Base-by-base conservation (phyloP, 2,329 filamentous ascomycete species). In the Cladophialophora yegresii region DNA sequence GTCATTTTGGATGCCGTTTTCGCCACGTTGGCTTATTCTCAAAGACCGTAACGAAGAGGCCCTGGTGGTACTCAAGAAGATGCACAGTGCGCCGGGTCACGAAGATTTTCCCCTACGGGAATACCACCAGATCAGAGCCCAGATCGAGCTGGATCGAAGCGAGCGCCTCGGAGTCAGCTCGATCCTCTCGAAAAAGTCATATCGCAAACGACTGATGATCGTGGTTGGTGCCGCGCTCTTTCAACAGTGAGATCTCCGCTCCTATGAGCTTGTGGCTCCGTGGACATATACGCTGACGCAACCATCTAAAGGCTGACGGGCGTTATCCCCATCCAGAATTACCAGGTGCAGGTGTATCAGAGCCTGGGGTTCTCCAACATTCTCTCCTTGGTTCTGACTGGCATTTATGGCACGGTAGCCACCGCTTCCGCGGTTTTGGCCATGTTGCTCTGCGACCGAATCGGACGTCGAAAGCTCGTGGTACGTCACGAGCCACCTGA, bases 271-370 rank as follows among this genome's bases (percentile, higher is more conserved):
- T n/a, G n/a, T n/a, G n/a, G n/a, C n/a, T n/a, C n/a, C n/a, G n/a
- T n/a, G n/a, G 23, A 49, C 47, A 22, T 12, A n/a, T 16, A 26
- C n/a, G 22, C 10, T 23, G 57, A 53, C 47, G 10, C 12, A 40
- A 40, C 13, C 13, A 40, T 9, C 3, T 33, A 30, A 9, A 40
- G 45, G 16, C 32, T 50, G 22, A 26, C 61, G 13, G 61, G 61
- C n/a, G 89, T 96, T 80, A 96, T 96, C 84, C 96, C 93, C 80
- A 91, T 95, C 83, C 95, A 92, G 82, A 90, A 91, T 81, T 91
- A 33, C 93, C 90, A 32, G 87, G 89, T 86, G 73, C 92, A 93
- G 72, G 76, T 90, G 51, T 89, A 89, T 77, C 84, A 87, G 63
- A 86, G 84, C 1, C 77, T 85, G 58, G 86, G 85, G 36, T 79